Evolutionary conservation across 2,329 filamentous ascomycete species (phyloP).

Genomic region (Talaromyces sp.): DNA sequence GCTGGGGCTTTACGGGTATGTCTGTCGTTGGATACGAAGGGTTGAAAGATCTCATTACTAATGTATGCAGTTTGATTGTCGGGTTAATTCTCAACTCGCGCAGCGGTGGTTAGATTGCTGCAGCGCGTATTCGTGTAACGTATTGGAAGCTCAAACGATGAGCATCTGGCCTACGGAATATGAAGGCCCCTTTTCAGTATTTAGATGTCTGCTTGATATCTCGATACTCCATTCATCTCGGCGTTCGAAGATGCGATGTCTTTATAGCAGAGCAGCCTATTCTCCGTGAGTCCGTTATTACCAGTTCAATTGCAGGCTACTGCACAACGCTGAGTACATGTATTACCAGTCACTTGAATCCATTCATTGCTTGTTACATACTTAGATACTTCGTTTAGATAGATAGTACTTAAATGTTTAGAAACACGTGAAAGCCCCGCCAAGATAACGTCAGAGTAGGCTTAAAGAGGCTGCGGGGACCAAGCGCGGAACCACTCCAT

Average conservation of each 20-base stretch:
- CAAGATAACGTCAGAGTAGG: conserved; percentile 17
- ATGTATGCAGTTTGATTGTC: conserved; percentile 65
- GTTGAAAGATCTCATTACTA: neutral
- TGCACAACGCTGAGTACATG: conserved; percentile 9
- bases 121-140: neutral
- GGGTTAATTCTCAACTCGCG: conserved; percentile 85
- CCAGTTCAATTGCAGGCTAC: neutral
- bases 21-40: neutral
- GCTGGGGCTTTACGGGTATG: conserved; percentile 90
- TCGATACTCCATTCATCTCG: neutral
- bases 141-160: neutral
- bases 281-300: neutral
- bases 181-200: neutral
- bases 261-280: neutral
- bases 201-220: neutral
- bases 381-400: too few species aligned
- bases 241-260: neutral
- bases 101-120: conserved; percentile 35
- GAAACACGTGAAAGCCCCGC: conserved; percentile 15
- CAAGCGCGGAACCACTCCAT: neutral
- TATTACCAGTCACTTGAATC: conserved; percentile 2
- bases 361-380: neutral
- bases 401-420: neutral
- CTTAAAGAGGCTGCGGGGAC: neutral
- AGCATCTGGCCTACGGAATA: neutral